Conservation (phyloP, 2,329 filamentous ascomycete genomes). For the Colletotrichum trifolii region DNA sequence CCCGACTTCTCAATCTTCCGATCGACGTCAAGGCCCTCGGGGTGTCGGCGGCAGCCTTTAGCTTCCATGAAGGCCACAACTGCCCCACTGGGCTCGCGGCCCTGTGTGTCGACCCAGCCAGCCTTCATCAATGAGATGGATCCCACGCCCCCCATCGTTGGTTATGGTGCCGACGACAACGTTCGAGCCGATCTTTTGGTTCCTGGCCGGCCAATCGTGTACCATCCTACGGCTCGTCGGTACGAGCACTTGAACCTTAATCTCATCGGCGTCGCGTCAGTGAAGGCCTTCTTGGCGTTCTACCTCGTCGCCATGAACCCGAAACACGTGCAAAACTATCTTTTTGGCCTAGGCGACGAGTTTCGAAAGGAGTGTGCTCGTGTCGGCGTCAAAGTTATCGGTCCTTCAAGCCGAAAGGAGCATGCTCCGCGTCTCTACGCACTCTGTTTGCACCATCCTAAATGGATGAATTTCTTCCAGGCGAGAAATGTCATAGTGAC, state of each 20-base stretch:
- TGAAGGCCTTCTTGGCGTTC: conserved; percentile 41
- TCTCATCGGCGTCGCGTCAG: conserved; percentile 39
- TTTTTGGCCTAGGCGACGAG: conserved; percentile 41
- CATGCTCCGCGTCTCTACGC: conserved; percentile 46
- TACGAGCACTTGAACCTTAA: conserved; percentile 47
- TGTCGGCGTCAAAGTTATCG: conserved; percentile 41
- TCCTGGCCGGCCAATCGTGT: conserved; percentile 34
- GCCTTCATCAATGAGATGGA: conserved; percentile 38
- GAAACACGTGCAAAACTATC: conserved; percentile 40
- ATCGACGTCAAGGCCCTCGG: conserved; percentile 42
- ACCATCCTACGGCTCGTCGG: conserved; percentile 42
- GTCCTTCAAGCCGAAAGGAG: conserved; percentile 35
- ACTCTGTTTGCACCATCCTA: conserved; percentile 38
- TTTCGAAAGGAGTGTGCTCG: conserved; percentile 38
- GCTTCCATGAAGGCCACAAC: conserved; percentile 47
- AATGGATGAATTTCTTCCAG: conserved; percentile 40
- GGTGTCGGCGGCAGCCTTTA: conserved; percentile 47
- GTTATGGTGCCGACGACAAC: conserved; percentile 40
- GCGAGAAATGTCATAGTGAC: conserved; percentile 29
- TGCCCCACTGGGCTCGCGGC: conserved; percentile 45
- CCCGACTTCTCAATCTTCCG: conserved; percentile 39
- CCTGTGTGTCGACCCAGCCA: conserved; percentile 43
- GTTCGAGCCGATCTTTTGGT: conserved; percentile 38
- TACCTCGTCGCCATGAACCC: conserved; percentile 42
- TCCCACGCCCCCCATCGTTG: conserved; percentile 43